Evolutionary conservation across 306 rosid species (phyloP), one percentile per base, ranked within the genome.

Genomic region (Quercus gilva): DNA sequence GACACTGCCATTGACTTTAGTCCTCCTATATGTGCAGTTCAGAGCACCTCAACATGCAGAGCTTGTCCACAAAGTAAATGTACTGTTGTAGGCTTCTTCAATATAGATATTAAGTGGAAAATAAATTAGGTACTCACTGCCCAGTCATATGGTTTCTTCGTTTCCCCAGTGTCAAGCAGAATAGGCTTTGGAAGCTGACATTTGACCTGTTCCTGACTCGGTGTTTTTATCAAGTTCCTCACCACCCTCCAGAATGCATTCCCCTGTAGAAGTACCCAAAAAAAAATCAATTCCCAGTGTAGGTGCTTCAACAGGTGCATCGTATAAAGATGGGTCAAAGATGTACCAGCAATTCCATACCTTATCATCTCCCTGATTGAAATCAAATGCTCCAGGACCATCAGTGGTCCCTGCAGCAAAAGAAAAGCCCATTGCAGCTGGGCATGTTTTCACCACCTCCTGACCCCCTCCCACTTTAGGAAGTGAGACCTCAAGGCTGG

Each of bases 331-430:
- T 52, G 52, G 57, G 6, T 53, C 74, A 55, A 65, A 80, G 55
- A 37, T 74, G 52, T 20, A 19, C 35, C 29, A 45, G 64, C 60
- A 59, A 59, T 20, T 57, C 59, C 56, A 19, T 49, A 77, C 82
- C 65, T 65, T 18, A n/a, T 65, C 85, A 80, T 94, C 97, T 43
- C 97, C 98, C 85, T 94, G 97, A 79, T 74, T 85, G 86, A 92
- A 92, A 86, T 92, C 97, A 84, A 94, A 94, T 64, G 98, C 94
- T 75, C 98, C 97, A 18, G 97, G 98, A 58, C 98, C 98, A 80
- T 94, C 98, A 20, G 97, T 91, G 69, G 96, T 94, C 83, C 98
- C 98, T 19, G 98, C 98, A 8, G 94, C 98, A 91, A 92, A 94
- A 75, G 91, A 90, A 81, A 92, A 89, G 41, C 98, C 98, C 98